Evolutionary conservation across 768 basidiomycete genomes (phyloP).

Genomic region (Xerocomus brunneocitrinus): DNA sequence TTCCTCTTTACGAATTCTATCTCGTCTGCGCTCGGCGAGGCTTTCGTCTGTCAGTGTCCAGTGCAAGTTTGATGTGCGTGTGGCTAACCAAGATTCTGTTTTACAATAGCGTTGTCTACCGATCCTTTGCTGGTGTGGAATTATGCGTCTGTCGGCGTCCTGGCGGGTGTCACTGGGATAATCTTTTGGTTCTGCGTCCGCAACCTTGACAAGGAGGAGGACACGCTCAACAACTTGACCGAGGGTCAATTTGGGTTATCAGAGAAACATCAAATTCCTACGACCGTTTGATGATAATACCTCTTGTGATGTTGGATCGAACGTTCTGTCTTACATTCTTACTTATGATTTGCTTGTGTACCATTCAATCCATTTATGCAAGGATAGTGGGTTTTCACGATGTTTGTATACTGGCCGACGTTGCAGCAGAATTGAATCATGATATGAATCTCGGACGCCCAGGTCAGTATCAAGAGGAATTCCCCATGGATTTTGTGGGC

Average conservation of each 20-base stretch:
- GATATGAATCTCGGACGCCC: neutral
- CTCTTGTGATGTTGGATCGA: neutral
- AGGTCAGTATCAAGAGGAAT: neutral
- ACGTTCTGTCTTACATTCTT: neutral
- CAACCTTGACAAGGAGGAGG: slow-evolving; percentile 58
- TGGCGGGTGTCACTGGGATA: slow-evolving; percentile 49
- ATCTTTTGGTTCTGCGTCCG: slow-evolving; percentile 52
- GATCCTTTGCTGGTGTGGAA: slow-evolving; percentile 79
- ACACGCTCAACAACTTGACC: slow-evolving; percentile 52
- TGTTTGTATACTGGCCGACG: neutral
- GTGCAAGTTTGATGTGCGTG: neutral
- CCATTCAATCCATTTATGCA: neutral
- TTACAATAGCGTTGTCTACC: slow-evolving; percentile 47
- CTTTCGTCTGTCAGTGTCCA: slow-evolving; percentile 56
- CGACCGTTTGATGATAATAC: neutral
- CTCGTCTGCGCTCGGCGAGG: slow-evolving; percentile 61
- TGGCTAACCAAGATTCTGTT: slow-evolving; percentile 4
- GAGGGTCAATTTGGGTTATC: slow-evolving; percentile 32
- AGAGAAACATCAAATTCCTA: neutral
- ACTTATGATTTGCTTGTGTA: neutral
- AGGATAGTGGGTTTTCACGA: neutral
- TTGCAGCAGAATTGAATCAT: neutral
- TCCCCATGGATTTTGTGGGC: slow-evolving; percentile 10
- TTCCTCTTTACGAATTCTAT: slow-evolving; percentile 60
- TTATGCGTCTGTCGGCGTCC: slow-evolving; percentile 54